These are phyloP conservation scores for Seminavis robusta DNA, from an alignment of 108 stramenopile species.

Conservation along the genomic window DNA sequence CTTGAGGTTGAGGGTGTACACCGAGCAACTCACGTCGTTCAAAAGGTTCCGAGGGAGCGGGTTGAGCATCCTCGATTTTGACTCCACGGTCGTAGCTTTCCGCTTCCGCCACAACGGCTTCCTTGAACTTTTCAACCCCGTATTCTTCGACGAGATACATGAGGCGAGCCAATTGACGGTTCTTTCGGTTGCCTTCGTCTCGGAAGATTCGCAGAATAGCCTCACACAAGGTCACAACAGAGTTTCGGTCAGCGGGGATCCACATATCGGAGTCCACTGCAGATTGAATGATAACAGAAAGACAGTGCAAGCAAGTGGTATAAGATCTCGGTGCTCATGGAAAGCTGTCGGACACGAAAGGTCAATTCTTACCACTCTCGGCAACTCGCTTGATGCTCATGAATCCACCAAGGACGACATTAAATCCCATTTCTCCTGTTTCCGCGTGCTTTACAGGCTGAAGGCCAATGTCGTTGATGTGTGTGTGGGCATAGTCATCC, in stretches of 20 bases:
- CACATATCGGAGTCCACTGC: conserved; percentile 75
- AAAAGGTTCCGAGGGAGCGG: conserved; percentile 45
- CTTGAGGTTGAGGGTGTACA: conserved; percentile 87
- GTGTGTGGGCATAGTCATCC: conserved; percentile 92
- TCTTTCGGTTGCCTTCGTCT: conserved; percentile 82
- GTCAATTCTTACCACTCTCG: too few relatives aligned
- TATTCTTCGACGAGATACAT: conserved; percentile 94
- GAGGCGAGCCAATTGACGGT: conserved; percentile 87
- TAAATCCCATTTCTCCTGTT: conserved; percentile 92
- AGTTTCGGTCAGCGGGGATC: conserved; percentile 78
- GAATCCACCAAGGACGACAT: conserved; percentile 93
- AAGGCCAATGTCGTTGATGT: conserved; percentile 94
- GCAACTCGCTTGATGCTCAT: conserved; percentile 91
- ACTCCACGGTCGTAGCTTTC: conserved; percentile 70
- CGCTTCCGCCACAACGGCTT: conserved; percentile 64
- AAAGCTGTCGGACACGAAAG: too few relatives aligned
- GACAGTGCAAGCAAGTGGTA: too few relatives aligned
- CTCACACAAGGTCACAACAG: conserved; percentile 77
- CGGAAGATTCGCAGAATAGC: conserved; percentile 87
- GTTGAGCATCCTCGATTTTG: conserved; percentile 51
- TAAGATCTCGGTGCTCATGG: too few relatives aligned
- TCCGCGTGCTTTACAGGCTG: conserved; percentile 56
- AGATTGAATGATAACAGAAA: too few relatives aligned
- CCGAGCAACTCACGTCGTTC: conserved; percentile 83
- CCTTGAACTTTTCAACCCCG: conserved; percentile 79